Evolutionary conservation across 495 filamentous ascomycete species (phyloP), one percentile per base, ranked within the genome.

Genomic region (Penicillium antarcticum): DNA sequence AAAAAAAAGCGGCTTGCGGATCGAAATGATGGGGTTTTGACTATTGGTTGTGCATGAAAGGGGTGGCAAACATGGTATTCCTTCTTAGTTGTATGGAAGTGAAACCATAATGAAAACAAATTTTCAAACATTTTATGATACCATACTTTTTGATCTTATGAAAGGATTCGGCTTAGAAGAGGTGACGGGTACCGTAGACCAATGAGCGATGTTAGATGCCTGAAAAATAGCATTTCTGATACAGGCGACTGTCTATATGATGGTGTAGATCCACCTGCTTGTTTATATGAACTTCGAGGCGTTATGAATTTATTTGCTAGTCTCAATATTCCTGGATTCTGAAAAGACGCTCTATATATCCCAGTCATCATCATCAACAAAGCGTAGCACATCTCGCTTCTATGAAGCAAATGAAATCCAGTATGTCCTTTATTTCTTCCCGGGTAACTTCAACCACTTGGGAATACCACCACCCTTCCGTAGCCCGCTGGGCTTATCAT

Each of bases 361-460:
- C 17, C 43, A 45, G 36, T 37, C 34, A 48, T 48, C 21, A 41
- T 44, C 49, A 44, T 53, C 32, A 38, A 36, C 6, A 14, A 12
- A 45, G 38, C 40, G 29, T 31, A 41, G 21, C 14, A 39, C 33
- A 37, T 39, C 26, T 57, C 55, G 45, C 19, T 58, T 42, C 47
- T 46, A 42, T 36, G 33, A 35, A 36, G 21, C 43, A 34, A 42
- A 29, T 43, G 14, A 14, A 33, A 43, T 23, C 5, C 34, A 43
- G 1, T 18, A 42, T 33, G 29, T 37, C 1, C 13, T 36, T 61
- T 53, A 80, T 68, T 81, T 81, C 71, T 82, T 82, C 39, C 75
- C 80, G 5, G 78, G 79, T 44, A 85, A 62, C 59, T 88, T 88
- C 19, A 90, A 67, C 81, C 86, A 89, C 67, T 87, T 90, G 3